A percentile compares a stretch with the other conserved stretches of the same genome.
Evolutionary conservation across 371 early-diverging fungal genomes (phyloP).

Genomic region (Mortierella sp.): DNA sequence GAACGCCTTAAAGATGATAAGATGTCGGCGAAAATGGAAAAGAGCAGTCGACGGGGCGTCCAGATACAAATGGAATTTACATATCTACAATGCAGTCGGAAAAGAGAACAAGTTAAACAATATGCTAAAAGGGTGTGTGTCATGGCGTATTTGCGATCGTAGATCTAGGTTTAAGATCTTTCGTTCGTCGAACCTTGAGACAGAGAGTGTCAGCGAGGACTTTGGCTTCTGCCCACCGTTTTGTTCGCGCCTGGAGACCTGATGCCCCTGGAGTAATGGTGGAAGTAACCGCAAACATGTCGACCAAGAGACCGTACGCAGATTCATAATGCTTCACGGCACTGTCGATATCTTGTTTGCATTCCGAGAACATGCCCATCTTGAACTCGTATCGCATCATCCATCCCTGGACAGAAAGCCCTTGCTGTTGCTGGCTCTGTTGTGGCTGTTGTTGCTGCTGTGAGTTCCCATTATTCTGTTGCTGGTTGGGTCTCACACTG

Average conservation of each 20-base stretch:
- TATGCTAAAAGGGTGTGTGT: no score
- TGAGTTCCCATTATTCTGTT: constrained; percentile 20
- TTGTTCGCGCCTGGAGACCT: constrained; percentile 59
- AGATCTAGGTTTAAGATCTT: background rate
- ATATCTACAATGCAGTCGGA: no score
- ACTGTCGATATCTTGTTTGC: constrained; percentile 81
- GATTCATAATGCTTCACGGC: constrained; percentile 81
- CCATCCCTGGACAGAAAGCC: constrained; percentile 77
- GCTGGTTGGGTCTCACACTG: constrained; percentile 38
- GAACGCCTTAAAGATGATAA: constrained; percentile 69
- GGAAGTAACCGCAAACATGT: constrained; percentile 70
- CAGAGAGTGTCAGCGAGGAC: constrained; percentile 77
- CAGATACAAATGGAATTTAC: constrained; percentile 74
- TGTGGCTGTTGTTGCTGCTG: constrained; percentile 49
- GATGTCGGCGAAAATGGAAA: constrained; percentile 75
- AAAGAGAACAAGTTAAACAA: no score
- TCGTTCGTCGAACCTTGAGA: constrained; percentile 67
- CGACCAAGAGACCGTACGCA: constrained; percentile 72
- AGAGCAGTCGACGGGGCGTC: constrained; percentile 76
- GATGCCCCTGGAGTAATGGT: constrained; percentile 60
- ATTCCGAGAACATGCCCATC: constrained; percentile 79
- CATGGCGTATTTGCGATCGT: no score
- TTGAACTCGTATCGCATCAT: constrained; percentile 86
- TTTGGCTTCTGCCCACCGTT: constrained; percentile 74
- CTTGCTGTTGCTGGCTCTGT: constrained; percentile 53